These are phyloP conservation scores for Ustilago sp. DNA, from an alignment of 1,284 basidiomycete species.

Conservation along the genomic window DNA sequence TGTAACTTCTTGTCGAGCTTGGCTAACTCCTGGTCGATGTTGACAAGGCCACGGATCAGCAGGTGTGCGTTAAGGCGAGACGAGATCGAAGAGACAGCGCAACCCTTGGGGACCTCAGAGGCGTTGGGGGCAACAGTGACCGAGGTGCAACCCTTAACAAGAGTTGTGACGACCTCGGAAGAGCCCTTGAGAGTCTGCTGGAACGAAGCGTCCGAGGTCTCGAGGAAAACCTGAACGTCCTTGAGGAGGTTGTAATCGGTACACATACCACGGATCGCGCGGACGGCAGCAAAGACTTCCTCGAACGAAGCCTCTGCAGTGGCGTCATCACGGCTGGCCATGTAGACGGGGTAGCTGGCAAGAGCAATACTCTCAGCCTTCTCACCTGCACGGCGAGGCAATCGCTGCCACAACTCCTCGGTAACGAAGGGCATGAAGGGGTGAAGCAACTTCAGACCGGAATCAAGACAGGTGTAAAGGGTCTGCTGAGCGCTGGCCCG, in stretches of 20 bases:
- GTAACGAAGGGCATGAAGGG: conserved; percentile 99
- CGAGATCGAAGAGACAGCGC: conserved; percentile 78
- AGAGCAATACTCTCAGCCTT: conserved; percentile 88
- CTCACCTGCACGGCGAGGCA: conserved; percentile 83
- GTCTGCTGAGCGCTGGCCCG: conserved; percentile 92
- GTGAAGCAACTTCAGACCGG: conserved; percentile 88
- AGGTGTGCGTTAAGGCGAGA: conserved; percentile 59
- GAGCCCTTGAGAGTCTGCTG: conserved; percentile 75
- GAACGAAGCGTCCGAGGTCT: conserved; percentile 75
- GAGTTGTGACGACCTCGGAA: conserved; percentile 79
- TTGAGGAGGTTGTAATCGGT: conserved; percentile 90
- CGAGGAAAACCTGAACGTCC: conserved; percentile 89
- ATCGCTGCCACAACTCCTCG: conserved; percentile 97
- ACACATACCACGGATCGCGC: conserved; percentile 84
- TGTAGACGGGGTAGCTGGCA: conserved; percentile 80
- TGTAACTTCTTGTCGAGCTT: conserved; percentile 66
- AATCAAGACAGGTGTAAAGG: conserved; percentile 91
- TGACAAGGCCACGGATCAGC: conserved; percentile 62
- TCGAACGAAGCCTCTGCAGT: conserved; percentile 75
- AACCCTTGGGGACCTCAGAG: conserved; percentile 81
- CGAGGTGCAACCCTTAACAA: conserved; percentile 89
- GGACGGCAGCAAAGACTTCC: conserved; percentile 83
- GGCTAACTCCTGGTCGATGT: conserved; percentile 63
- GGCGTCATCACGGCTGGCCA: conserved; percentile 35
- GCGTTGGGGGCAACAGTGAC: conserved; percentile 76